phyloP scores from a whole-genome alignment of 495 filamentous ascomycete genomes.

The Penicillium arizonense region DNA sequence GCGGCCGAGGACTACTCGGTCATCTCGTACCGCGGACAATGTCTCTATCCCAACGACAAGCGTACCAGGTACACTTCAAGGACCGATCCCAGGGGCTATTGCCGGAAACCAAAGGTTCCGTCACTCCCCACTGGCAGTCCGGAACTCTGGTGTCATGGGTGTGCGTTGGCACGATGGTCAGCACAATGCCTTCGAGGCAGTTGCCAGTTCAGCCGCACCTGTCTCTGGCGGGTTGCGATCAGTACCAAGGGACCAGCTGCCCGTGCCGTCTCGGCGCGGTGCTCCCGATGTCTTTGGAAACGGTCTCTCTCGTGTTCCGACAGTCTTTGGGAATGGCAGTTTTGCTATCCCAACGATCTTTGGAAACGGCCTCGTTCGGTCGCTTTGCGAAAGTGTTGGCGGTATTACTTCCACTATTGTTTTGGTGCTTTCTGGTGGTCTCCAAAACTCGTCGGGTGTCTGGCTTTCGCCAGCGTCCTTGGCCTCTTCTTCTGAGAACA shows the following conservation, averaged over 20 bases:
- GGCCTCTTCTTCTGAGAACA: slow-evolving; percentile 2
- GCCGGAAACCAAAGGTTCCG: background rate
- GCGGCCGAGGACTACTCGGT: background rate
- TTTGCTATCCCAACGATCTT: background rate
- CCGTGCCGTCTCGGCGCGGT: background rate
- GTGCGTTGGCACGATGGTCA: background rate
- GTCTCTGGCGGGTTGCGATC: background rate
- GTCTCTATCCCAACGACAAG: too few relatives aligned
- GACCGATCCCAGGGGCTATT: background rate
- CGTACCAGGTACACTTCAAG: too few relatives aligned
- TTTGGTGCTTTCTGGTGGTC: slow-evolving; percentile 8
- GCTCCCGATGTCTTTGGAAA: background rate
- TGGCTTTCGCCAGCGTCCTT: slow-evolving; percentile 7
- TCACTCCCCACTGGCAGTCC: background rate
- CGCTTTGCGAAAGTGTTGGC: slow-evolving; percentile 1
- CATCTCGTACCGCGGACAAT: background rate
- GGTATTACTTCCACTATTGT: slow-evolving; percentile 7
- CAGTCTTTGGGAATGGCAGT: background rate
- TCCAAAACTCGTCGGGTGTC: background rate
- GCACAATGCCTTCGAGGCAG: background rate
- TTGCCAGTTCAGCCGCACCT: background rate
- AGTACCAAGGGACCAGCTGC: background rate
- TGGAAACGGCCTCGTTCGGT: background rate
- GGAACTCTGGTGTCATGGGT: background rate
- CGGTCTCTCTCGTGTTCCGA: background rate